A percentile compares a stretch with the other conserved stretches of the same genome.
Conservation (phyloP, 1,139 yeast species). For the Maudiozyma humilis region DNA sequence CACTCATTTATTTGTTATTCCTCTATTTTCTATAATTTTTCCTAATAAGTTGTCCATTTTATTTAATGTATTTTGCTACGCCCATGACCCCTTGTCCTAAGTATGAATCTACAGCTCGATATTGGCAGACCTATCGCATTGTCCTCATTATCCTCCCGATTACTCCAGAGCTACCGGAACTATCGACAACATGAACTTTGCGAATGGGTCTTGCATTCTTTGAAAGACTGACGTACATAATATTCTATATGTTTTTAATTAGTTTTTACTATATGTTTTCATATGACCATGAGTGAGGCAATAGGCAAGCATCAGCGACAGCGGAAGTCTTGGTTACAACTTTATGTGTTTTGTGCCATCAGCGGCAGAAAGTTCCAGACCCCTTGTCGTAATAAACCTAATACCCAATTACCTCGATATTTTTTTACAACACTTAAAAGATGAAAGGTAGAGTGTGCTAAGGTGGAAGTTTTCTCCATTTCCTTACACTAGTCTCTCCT, state of each 20-base stretch:
- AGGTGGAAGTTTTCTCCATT: background rate
- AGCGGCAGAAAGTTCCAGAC: background rate
- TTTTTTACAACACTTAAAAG: background rate
- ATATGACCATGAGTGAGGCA: background rate
- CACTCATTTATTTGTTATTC: conserved; percentile 50
- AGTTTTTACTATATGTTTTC: background rate
- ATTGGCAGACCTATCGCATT: too few relatives aligned
- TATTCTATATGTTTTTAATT: background rate
- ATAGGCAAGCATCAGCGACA: too few relatives aligned
- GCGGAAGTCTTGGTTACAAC: too few relatives aligned
- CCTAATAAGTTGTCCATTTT: background rate
- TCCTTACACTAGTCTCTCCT: conserved; percentile 55
- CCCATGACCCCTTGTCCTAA: too few relatives aligned
- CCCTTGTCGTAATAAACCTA: background rate
- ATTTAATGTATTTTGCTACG: too few relatives aligned
- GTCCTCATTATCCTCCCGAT: too few relatives aligned
- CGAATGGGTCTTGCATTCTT: background rate
- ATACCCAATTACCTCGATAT: background rate
- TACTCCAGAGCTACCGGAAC: background rate
- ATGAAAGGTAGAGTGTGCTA: background rate
- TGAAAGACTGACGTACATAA: background rate
- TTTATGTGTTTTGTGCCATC: too few relatives aligned
- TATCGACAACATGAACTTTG: background rate
- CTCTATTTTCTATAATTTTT: conserved; percentile 87
- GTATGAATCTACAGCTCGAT: too few relatives aligned